phyloP scores from a whole-genome alignment of 1,284 basidiomycete species.

The Moesziomyces sp. region DNA sequence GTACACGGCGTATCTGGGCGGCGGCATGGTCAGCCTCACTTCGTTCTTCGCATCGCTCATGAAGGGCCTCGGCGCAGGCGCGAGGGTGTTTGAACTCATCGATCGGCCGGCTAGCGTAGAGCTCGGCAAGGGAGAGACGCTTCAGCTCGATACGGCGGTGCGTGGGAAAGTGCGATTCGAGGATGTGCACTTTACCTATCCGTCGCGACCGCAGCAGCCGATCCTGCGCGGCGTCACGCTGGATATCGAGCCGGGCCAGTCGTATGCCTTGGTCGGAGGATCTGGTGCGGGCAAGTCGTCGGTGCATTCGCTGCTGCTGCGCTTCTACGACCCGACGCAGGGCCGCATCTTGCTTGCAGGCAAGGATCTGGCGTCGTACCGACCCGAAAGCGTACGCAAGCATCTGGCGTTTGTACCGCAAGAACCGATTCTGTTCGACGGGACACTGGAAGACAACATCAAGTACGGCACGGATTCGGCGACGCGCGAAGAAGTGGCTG shows the following conservation, averaged over 20 bases:
- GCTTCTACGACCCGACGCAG: conserved; percentile 89
- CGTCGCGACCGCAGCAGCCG: conserved; percentile 63
- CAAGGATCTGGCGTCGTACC: conserved; percentile 87
- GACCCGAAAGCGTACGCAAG: conserved; percentile 69
- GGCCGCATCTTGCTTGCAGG: conserved; percentile 87
- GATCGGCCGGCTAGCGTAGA: conserved; percentile 71
- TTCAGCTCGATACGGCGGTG: conserved; percentile 9
- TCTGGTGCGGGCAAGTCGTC: conserved; percentile 78
- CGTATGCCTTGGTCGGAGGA: conserved; percentile 68
- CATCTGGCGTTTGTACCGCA: conserved; percentile 65
- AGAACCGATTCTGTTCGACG: conserved; percentile 71
- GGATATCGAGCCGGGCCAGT: conserved; percentile 64
- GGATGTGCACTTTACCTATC: conserved; percentile 70
- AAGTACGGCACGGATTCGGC: conserved; percentile 81
- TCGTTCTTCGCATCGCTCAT: conserved; percentile 70
- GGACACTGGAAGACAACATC: conserved; percentile 92
- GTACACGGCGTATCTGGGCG: conserved; percentile 90
- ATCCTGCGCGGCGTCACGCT: conserved; percentile 68
- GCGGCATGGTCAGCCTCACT: conserved; percentile 69
- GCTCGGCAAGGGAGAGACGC: conserved; percentile 45
- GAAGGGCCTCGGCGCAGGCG: conserved; percentile 88
- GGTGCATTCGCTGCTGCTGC: conserved; percentile 84
- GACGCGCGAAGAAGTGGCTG: conserved; percentile 83
- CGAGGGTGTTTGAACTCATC: conserved; percentile 90
- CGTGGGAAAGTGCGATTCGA: conserved; percentile 66